These are phyloP conservation scores for Ocimum tenuiflorum DNA, from an alignment of 257 asterid species.

Conservation along the genomic window DNA sequence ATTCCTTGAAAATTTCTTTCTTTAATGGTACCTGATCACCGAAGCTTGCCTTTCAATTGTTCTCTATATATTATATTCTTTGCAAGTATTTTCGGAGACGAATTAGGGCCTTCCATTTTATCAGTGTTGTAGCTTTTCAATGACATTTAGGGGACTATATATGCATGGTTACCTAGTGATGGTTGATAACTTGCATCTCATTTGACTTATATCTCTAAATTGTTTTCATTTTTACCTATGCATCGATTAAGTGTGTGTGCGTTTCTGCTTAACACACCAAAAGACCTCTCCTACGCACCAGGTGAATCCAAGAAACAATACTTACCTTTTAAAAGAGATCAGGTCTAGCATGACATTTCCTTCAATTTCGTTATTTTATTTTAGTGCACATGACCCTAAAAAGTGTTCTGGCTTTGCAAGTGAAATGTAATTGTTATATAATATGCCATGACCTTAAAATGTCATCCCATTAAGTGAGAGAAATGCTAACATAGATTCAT, in stretches of 20 bases:
- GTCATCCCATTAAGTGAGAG: too few relatives aligned
- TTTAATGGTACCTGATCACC: constrained; percentile 37
- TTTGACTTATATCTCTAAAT: not conserved
- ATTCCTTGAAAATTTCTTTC: constrained; percentile 14
- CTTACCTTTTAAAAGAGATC: not conserved
- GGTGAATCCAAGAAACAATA: constrained; percentile 3
- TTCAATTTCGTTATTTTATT: not conserved
- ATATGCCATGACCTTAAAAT: too few relatives aligned
- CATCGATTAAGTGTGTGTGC: not conserved
- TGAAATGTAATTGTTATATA: not conserved
- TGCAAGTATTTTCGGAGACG: not conserved
- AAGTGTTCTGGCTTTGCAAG: not conserved
- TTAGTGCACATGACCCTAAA: not conserved
- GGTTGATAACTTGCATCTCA: not conserved
- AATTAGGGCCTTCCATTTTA: not conserved
- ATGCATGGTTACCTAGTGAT: not conserved
- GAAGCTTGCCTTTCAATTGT: constrained; percentile 33
- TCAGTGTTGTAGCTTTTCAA: not conserved
- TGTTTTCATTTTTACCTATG: not conserved
- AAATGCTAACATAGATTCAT: too few relatives aligned
- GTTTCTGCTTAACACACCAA: not conserved
- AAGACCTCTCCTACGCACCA: not conserved
- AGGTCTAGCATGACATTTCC: not conserved
- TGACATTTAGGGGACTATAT: not conserved
- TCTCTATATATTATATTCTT: not conserved